Evolutionary conservation across 164 flowering plant genomes (phyloP).

Genomic region (Liquidambar formosana): DNA sequence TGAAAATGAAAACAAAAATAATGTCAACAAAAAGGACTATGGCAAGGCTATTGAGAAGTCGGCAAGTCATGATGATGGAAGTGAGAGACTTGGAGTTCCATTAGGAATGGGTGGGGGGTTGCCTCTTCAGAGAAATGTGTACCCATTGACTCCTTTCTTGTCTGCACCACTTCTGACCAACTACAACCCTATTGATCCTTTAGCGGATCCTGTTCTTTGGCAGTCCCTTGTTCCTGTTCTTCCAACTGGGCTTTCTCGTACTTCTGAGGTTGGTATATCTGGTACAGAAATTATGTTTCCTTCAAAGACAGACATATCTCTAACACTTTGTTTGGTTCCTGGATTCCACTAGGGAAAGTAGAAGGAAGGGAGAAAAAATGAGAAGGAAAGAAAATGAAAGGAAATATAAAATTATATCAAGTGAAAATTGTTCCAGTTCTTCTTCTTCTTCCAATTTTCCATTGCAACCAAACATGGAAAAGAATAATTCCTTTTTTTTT

Average conservation of each 20-base stretch:
- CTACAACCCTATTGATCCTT: slow-evolving; percentile 67
- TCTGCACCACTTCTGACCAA: slow-evolving; percentile 67
- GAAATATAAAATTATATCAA: no score
- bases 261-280: slow-evolving; percentile 62
- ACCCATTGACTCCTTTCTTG: slow-evolving; percentile 57
- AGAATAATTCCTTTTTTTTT: no score
- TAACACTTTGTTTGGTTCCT: no score
- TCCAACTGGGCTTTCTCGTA: slow-evolving; percentile 55
- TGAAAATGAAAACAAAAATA: slow-evolving; percentile 59
- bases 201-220: slow-evolving; percentile 77
- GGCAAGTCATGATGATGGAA: slow-evolving; percentile 43
- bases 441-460: no score
- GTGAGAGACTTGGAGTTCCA: slow-evolving; percentile 50
- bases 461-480: no score
- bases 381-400: no score
- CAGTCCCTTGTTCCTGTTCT: slow-evolving; percentile 59
- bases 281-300: neutral
- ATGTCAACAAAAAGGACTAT: neutral
- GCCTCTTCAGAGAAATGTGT: slow-evolving; percentile 53
- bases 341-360: neutral
- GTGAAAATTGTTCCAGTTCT: no score
- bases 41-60: slow-evolving; percentile 21
- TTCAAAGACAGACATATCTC: neutral
- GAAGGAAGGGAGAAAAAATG: neutral
- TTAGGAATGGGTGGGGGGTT: slow-evolving; percentile 52